Conservation (phyloP, 169 alveolate genomes). For the Eimeria praecox region DNA sequence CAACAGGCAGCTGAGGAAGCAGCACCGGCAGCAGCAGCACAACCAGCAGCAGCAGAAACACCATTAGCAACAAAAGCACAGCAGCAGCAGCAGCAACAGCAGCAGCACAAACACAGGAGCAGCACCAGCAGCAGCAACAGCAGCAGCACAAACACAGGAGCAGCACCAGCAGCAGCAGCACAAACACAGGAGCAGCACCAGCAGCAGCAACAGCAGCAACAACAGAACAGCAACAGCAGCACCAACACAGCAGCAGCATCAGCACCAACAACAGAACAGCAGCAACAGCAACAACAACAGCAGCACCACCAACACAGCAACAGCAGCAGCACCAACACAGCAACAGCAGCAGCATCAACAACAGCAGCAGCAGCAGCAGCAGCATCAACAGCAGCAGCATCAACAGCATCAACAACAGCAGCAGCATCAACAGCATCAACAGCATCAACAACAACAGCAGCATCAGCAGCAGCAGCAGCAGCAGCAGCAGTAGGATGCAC, state of each 20-base stretch:
- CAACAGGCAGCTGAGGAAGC: too few species aligned
- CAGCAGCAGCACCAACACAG: slow-evolving; percentile 27
- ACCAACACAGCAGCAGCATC: slow-evolving; percentile 22
- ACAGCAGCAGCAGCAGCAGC: not conserved
- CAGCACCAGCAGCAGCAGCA: not conserved
- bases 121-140: not conserved
- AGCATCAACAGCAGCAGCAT: slow-evolving; percentile 32
- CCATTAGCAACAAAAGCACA: not conserved
- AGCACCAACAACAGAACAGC: too few species aligned
- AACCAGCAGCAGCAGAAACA: not conserved
- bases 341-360: not conserved
- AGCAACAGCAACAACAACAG: not conserved
- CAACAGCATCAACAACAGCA: too few species aligned
- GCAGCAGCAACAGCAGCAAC: not conserved
- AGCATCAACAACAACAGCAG: not conserved
- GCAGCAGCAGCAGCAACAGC: slow-evolving; percentile 34
- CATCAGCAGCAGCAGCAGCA: slow-evolving; percentile 32
- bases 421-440: not conserved
- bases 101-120: too few species aligned
- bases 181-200: slow-evolving; percentile 23
- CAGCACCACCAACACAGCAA: not conserved
- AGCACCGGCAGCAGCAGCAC: too few species aligned
- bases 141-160: not conserved
- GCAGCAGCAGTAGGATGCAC: too few species aligned
- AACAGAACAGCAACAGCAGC: not conserved